Percentiles rank a stretch among this genome's conserved stretches.
Evolutionary conservation across 495 filamentous ascomycete genomes (phyloP).

Genomic region (Aspergillus leporis): DNA sequence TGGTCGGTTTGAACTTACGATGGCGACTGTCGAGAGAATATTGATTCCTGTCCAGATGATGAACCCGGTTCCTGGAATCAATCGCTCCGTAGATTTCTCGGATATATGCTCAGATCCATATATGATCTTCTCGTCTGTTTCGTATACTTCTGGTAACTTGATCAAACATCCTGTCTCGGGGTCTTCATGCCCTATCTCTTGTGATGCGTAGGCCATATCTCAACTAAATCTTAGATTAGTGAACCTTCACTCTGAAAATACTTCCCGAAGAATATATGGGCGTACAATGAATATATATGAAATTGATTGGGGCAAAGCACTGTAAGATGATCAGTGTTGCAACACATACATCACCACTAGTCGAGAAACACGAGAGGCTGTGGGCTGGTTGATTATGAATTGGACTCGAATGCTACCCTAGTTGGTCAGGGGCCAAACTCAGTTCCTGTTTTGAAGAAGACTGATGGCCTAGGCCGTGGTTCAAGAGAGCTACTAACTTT

Average conservation of each 20-base stretch:
- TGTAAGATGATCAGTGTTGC: neutral
- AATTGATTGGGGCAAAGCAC: neutral
- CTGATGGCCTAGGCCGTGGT: neutral
- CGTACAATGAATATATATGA: neutral
- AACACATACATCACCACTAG: constrained; percentile 11
- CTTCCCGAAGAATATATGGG: neutral
- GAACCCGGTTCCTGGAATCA: neutral
- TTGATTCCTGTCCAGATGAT: constrained; percentile 22
- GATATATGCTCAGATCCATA: neutral
- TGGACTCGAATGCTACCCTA: constrained; percentile 1
- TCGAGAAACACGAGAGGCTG: neutral
- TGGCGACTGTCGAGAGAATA: constrained; percentile 15
- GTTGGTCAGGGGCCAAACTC: neutral
- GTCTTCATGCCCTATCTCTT: neutral
- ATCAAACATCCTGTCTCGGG: constrained; percentile 2
- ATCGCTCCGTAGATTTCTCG: neutral
- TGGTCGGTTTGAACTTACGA: constrained; percentile 5
- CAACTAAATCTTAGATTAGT: neutral
- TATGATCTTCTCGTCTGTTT: neutral
- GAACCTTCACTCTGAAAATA: neutral
- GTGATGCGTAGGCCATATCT: constrained; percentile 4
- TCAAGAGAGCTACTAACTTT: neutral
- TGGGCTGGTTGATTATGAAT: neutral
- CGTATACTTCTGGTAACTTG: neutral
- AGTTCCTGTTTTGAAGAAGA: neutral